These are phyloP conservation scores for Saccharomycopsis fodiens DNA, from an alignment of 805 yeast genomes.

Conservation along the genomic window DNA sequence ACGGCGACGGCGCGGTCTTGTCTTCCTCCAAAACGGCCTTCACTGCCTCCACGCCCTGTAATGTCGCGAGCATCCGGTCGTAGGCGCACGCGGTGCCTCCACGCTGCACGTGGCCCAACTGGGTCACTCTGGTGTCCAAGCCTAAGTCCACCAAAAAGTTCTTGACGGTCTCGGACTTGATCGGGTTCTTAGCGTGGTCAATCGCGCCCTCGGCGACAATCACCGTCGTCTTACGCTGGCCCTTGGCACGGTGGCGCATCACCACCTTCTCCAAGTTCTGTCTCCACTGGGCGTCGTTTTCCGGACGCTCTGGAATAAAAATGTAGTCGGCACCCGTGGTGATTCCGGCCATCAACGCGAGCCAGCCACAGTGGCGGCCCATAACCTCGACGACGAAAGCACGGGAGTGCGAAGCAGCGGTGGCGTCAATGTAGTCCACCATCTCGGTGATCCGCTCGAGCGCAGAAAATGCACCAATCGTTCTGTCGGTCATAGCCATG, in stretches of 20 bases:
- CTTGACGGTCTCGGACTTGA: slow-evolving; percentile 57
- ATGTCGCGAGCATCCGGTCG: slow-evolving; percentile 64
- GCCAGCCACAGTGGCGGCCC: slow-evolving; percentile 91
- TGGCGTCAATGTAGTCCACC: slow-evolving; percentile 76
- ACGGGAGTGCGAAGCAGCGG: slow-evolving; percentile 76
- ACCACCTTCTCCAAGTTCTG: slow-evolving; percentile 59
- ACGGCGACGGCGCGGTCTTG: slow-evolving; percentile 88
- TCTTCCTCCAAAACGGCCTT: slow-evolving; percentile 70
- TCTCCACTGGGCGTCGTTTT: slow-evolving; percentile 55
- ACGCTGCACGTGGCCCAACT: slow-evolving; percentile 75
- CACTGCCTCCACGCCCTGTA: slow-evolving; percentile 80
- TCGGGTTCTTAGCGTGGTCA: slow-evolving; percentile 57
- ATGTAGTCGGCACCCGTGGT: slow-evolving; percentile 76
- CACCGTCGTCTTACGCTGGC: slow-evolving; percentile 72
- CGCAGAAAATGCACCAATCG: slow-evolving; percentile 77
- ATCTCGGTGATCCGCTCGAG: slow-evolving; percentile 66
- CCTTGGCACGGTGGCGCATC: slow-evolving; percentile 56
- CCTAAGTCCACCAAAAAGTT: slow-evolving; percentile 60
- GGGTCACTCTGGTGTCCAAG: slow-evolving; percentile 70
- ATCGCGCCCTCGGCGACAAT: slow-evolving; percentile 85
- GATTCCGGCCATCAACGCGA: slow-evolving; percentile 74
- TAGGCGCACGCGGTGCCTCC: slow-evolving; percentile 78
- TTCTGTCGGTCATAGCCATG: slow-evolving; percentile 78
- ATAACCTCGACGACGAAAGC: slow-evolving; percentile 81
- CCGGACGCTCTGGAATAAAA: slow-evolving; percentile 75